These are phyloP conservation scores for Calendula officinalis DNA, from an alignment of 129 eudicot genomes.

Conservation along the genomic window DNA sequence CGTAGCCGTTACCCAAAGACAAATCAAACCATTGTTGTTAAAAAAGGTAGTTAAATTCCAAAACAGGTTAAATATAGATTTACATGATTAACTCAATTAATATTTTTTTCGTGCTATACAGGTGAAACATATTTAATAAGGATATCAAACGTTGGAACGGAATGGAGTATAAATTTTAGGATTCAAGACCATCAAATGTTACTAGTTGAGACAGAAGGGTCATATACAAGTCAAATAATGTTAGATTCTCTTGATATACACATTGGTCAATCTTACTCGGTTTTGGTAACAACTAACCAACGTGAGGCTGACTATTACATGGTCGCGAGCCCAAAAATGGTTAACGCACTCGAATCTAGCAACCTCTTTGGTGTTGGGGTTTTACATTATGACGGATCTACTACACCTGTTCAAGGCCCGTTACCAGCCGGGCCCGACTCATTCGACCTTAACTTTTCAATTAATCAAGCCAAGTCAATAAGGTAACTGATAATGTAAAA, in stretches of 20 bases:
- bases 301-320: constrained; percentile 42
- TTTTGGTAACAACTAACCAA: constrained; percentile 45
- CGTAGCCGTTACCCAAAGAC: constrained; percentile 38
- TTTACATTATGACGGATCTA: constrained; percentile 42
- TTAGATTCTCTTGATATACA: constrained; percentile 52
- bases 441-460: constrained; percentile 34
- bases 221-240: constrained; percentile 46
- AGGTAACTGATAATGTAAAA: constrained; percentile 18
- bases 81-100: background rate
- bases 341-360: constrained; percentile 19
- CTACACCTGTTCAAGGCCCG: constrained; percentile 32
- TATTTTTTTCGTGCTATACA: background rate
- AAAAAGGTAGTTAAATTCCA: constrained; percentile 14
- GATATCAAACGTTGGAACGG: constrained; percentile 51
- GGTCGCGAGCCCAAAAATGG: constrained; percentile 56
- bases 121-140: constrained; percentile 50
- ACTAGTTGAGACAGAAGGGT: constrained; percentile 60
- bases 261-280: constrained; percentile 68
- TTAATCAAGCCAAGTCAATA: constrained; percentile 43
- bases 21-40: constrained; percentile 27
- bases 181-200: constrained; percentile 54
- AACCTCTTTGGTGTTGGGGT: constrained; percentile 41
- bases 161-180: constrained; percentile 46
- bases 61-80: background rate
- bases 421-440: constrained; percentile 44